Conservation (phyloP, 2,329 filamentous ascomycete genomes). For the Paecilomyces formosus region DNA sequence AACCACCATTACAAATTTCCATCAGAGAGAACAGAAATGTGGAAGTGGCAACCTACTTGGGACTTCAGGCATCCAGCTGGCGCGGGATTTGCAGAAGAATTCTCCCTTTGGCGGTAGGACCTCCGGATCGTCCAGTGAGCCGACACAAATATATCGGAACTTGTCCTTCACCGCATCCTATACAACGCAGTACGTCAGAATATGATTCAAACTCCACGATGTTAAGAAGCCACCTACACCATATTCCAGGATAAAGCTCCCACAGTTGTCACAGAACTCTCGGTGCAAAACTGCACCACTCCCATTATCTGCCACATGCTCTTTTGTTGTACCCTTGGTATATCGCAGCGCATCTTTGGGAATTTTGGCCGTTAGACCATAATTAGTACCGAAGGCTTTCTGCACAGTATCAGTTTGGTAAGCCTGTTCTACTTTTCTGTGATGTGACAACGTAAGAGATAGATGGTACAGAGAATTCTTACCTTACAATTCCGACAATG, state of each 20-base stretch:
- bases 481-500: slow-evolving; percentile 49
- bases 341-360: slow-evolving; percentile 38
- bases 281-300: slow-evolving; percentile 40
- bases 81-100: slow-evolving; percentile 45
- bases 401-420: slow-evolving; percentile 10
- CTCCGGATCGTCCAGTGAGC: slow-evolving; percentile 44
- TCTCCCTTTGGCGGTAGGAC: slow-evolving; percentile 47
- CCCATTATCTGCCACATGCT: slow-evolving; percentile 45
- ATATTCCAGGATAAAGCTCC: slow-evolving; percentile 46
- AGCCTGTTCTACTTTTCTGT: slow-evolving; percentile 1
- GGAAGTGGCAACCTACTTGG: slow-evolving; percentile 26
- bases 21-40: neutral
- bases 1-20: slow-evolving; percentile 4
- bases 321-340: slow-evolving; percentile 31
- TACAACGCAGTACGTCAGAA: neutral
- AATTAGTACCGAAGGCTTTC: slow-evolving; percentile 46
- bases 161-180: slow-evolving; percentile 24
- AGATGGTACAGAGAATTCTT: neutral
- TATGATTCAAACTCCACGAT: neutral
- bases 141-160: slow-evolving; percentile 40
- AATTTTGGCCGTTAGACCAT: slow-evolving; percentile 47
- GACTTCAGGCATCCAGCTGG: slow-evolving; percentile 46
- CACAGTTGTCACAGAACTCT: slow-evolving; percentile 48
- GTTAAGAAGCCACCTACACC: slow-evolving; percentile 29
- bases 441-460: neutral